These are phyloP conservation scores for Skeletonema potamos DNA, from an alignment of 108 stramenopile genomes.

Conservation along the genomic window DNA sequence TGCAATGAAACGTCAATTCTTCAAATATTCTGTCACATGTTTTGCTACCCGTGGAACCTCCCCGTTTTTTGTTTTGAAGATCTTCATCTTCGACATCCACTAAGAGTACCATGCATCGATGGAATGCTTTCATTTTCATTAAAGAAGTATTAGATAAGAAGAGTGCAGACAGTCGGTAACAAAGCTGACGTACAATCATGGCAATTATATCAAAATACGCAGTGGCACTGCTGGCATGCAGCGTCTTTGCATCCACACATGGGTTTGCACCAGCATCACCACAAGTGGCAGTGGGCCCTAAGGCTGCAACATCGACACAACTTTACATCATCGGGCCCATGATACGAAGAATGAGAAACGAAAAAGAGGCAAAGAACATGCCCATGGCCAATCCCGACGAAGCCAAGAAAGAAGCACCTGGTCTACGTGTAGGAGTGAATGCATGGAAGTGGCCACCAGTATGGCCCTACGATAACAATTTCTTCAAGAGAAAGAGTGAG, in stretches of 20 bases:
- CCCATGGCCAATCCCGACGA: constrained; percentile 74
- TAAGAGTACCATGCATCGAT: not conserved
- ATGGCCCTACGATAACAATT: constrained; percentile 80
- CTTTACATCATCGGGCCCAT: constrained; percentile 77
- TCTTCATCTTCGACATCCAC: not conserved
- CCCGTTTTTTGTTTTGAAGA: not conserved
- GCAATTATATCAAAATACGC: not conserved
- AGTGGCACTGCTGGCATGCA: constrained; percentile 2
- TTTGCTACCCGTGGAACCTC: no score
- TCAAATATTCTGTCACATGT: no score
- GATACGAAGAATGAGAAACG: constrained; percentile 80
- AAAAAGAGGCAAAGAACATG: constrained; percentile 73
- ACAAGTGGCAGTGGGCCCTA: not conserved
- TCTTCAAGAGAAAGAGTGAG: constrained; percentile 64
- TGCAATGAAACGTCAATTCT: no score
- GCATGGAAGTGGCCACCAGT: constrained; percentile 92
- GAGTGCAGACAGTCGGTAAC: not conserved
- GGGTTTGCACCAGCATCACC: not conserved
- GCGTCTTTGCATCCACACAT: not conserved
- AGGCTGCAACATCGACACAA: not conserved
- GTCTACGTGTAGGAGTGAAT: constrained; percentile 69
- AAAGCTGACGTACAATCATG: not conserved
- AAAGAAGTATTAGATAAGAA: not conserved
- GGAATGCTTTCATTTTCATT: not conserved
- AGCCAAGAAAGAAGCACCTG: constrained; percentile 68